Conservation (phyloP, 1,284 basidiomycete species). For the Heterobasidion occidentale region DNA sequence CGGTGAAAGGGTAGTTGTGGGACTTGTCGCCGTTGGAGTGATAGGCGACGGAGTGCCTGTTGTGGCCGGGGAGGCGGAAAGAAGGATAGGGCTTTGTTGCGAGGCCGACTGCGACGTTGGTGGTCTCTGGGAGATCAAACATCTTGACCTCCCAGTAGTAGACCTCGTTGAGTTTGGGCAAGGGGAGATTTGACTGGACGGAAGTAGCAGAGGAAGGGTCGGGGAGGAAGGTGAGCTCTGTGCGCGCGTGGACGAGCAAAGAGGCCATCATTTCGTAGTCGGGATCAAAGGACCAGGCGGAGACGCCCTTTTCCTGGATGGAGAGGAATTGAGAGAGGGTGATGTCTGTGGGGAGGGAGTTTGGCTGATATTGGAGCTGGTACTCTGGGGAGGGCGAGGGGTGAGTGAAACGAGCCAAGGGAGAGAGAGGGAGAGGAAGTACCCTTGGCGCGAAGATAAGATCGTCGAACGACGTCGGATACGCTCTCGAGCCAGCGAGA, state of each 20-base stretch:
- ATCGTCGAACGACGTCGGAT: conserved; percentile 57
- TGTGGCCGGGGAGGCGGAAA: conserved; percentile 87
- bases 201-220: conserved; percentile 89
- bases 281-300: conserved; percentile 95
- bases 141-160: conserved; percentile 99
- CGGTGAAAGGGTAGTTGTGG: conserved; percentile 94
- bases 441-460: conserved; percentile 89
- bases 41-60: conserved; percentile 91
- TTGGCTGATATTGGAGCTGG: conserved; percentile 86
- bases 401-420: not conserved
- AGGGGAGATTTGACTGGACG: conserved; percentile 90
- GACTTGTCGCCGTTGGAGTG: conserved; percentile 97
- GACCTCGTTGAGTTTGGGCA: conserved; percentile 94
- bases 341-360: conserved; percentile 91
- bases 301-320: conserved; percentile 96
- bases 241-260: conserved; percentile 85
- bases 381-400: conserved; percentile 50
- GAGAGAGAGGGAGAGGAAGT: conserved; percentile 3
- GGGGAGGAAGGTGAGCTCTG: conserved; percentile 92
- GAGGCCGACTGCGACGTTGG: conserved; percentile 81
- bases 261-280: conserved; percentile 92
- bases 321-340: conserved; percentile 95
- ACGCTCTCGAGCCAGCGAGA: conserved; percentile 88
- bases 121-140: conserved; percentile 85
- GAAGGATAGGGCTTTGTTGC: conserved; percentile 94